Conservation (phyloP, 2,329 filamentous ascomycete species). For the Diaporthe australafricana region DNA sequence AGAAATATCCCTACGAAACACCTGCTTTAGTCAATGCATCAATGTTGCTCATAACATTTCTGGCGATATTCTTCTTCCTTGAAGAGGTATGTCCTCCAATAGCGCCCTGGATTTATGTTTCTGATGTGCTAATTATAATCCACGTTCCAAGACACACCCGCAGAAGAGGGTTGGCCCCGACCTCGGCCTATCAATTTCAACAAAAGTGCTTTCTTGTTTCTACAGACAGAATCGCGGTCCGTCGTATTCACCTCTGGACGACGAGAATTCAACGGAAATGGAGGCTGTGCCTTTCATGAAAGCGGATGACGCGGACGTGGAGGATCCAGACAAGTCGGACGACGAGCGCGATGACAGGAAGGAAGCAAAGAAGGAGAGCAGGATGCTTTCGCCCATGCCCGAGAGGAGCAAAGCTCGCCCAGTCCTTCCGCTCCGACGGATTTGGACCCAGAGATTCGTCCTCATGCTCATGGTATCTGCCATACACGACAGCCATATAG, state of each 20-base stretch:
- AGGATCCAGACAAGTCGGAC: neutral
- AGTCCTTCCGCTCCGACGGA: conserved; percentile 4
- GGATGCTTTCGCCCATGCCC: neutral
- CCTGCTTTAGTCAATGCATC: conserved; percentile 18
- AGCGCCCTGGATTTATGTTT: neutral
- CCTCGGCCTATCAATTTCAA: neutral
- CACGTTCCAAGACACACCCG: neutral
- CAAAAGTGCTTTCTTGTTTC: neutral
- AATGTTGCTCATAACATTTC: conserved; percentile 10
- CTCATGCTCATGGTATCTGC: conserved; percentile 3
- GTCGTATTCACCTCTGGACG: neutral
- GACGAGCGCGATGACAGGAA: neutral
- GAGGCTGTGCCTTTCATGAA: conserved; percentile 12
- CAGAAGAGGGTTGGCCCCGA: neutral
- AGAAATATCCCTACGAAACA: conserved; percentile 10
- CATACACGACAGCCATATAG: conserved; percentile 11
- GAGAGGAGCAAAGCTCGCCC: neutral
- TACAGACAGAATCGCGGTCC: neutral
- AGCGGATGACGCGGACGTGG: neutral
- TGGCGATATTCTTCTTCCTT: conserved; percentile 17
- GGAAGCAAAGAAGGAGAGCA: neutral
- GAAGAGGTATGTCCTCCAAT: conserved; percentile 16
- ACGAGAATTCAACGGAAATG: conserved; percentile 12
- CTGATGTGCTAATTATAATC: neutral
- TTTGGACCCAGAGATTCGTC: conserved; percentile 12